Evolutionary conservation across 2,329 filamentous ascomycete genomes (phyloP), one percentile per base, ranked within the genome.

Genomic region (Xylaria sp.): DNA sequence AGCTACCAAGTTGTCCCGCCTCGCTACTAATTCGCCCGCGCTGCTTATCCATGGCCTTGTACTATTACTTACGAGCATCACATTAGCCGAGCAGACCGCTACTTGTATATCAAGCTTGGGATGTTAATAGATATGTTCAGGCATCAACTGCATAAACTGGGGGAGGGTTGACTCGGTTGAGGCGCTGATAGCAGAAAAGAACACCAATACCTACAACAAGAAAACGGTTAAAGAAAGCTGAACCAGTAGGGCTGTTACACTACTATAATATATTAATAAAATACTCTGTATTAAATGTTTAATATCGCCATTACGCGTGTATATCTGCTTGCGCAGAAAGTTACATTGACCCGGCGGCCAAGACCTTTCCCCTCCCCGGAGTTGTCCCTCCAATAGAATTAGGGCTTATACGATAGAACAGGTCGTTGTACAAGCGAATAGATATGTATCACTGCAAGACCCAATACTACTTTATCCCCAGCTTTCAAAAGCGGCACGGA

Each of bases 381-480:
- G 40, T 47, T 54, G 58, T 59, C 63, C 58, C 66, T 59, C 66
- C 66, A 69, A 69, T 69, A 35, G 53, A 27, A 53, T 25, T 9
- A 40, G 25, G 51, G 37, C 27, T 5, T 21, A 13, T 35, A 35
- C 10, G 10, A 10, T 10, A 29, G 23, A 47, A 23, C 35, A 10
- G 8, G 35, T 44, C 21, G n/a, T 65, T 40, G 6, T 18, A 57
- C 48, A 48, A n/a, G 60, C 27, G 23, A 47, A 35, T 27, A 37
- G 37, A 35, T 12, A 37, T 44, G 44, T 42, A 32, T 27, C 62
- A 23, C 48, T 54, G 63, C 23, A 47, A 42, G 60, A 47, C 29
- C 55, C 51, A 55, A 67, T 69, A 40, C 60, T 32, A 69, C 66
- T 64, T 66, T 64, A 70, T 59, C 69, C 64, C 61, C 51, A 67